Evolutionary conservation across 352 stramenopile genomes (phyloP).

Genomic region (Globisporangium perplexum): DNA sequence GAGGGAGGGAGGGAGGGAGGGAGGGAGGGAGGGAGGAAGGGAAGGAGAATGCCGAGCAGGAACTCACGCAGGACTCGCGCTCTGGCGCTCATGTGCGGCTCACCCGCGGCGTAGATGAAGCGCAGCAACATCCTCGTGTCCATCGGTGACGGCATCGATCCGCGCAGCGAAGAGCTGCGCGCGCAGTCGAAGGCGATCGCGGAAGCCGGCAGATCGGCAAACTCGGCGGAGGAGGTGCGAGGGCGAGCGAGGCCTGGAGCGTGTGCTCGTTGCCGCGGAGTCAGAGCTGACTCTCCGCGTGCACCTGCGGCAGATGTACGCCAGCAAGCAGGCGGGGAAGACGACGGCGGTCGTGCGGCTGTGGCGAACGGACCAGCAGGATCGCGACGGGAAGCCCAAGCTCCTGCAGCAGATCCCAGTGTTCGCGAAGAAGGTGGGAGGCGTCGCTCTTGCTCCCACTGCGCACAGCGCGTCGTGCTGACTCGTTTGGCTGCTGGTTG

Average conservation of each 20-base stretch:
- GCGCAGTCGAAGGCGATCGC: conserved; percentile 77
- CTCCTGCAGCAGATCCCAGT: conserved; percentile 81
- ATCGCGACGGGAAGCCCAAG: conserved; percentile 80
- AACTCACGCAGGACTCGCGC: not conserved
- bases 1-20: too few species aligned
- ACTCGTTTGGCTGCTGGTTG: not conserved
- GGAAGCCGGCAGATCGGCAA: conserved; percentile 53
- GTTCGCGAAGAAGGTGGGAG: conserved; percentile 70
- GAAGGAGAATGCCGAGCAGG: not conserved
- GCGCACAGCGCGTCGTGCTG: not conserved
- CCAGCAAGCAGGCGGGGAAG: conserved; percentile 54
- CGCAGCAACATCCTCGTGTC: conserved; percentile 85
- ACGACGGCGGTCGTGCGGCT: conserved; percentile 75
- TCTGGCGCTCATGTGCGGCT: conserved; percentile 1
- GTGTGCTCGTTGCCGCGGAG: not conserved
- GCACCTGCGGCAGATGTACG: conserved; percentile 39
- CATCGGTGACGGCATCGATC: conserved; percentile 82
- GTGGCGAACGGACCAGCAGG: conserved; percentile 86
- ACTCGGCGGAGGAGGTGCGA: conserved; percentile 46
- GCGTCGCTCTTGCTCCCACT: not conserved
- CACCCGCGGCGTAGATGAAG: conserved; percentile 54
- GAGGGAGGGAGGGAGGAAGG: not conserved
- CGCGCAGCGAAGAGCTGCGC: conserved; percentile 62
- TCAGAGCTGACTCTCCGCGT: not conserved
- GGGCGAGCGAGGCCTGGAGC: not conserved